Percentiles rank a stretch among this genome's conserved stretches.
Conservation (phyloP, 805 yeast species). For the Candida manassasensis region DNA sequence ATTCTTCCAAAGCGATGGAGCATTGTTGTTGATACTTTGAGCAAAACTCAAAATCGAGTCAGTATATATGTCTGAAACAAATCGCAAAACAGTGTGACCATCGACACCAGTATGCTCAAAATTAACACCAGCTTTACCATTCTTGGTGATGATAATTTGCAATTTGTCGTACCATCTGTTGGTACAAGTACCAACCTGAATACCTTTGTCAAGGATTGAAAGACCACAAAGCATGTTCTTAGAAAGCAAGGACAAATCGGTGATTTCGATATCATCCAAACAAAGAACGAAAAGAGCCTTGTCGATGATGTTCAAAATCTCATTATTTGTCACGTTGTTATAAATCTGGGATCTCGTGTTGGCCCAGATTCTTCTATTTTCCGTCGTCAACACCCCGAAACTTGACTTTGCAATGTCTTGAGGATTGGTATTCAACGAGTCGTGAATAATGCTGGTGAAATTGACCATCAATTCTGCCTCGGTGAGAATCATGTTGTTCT, state of each 20-base stretch:
- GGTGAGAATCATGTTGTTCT: conserved; percentile 65
- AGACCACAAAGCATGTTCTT: conserved; percentile 87
- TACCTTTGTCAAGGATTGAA: conserved; percentile 71
- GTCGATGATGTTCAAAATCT: conserved; percentile 72
- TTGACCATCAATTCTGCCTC: conserved; percentile 74
- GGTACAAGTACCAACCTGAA: conserved; percentile 90
- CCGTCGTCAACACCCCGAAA: conserved; percentile 87
- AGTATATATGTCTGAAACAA: conserved; percentile 86
- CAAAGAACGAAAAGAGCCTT: conserved; percentile 79
- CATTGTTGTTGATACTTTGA: conserved; percentile 66
- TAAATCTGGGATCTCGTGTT: conserved; percentile 49
- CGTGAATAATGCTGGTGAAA: conserved; percentile 70
- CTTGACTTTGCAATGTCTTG: conserved; percentile 69
- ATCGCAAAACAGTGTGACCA: conserved; percentile 87
- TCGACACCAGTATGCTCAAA: conserved; percentile 95
- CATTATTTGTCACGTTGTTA: conserved; percentile 53
- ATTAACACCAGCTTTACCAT: conserved; percentile 89
- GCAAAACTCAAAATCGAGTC: conserved; percentile 89
- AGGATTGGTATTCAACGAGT: conserved; percentile 51
- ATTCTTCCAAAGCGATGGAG: conserved; percentile 68
- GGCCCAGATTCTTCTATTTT: conserved; percentile 86
- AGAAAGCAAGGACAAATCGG: conserved; percentile 60
- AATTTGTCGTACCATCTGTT: conserved; percentile 93
- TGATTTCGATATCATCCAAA: conserved; percentile 70
- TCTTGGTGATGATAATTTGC: conserved; percentile 80